A percentile compares a stretch with the other conserved stretches of the same genome.
These are phyloP conservation scores for Penicillium sp. DNA, from an alignment of 2,329 filamentous ascomycete genomes.

Conservation along the genomic window DNA sequence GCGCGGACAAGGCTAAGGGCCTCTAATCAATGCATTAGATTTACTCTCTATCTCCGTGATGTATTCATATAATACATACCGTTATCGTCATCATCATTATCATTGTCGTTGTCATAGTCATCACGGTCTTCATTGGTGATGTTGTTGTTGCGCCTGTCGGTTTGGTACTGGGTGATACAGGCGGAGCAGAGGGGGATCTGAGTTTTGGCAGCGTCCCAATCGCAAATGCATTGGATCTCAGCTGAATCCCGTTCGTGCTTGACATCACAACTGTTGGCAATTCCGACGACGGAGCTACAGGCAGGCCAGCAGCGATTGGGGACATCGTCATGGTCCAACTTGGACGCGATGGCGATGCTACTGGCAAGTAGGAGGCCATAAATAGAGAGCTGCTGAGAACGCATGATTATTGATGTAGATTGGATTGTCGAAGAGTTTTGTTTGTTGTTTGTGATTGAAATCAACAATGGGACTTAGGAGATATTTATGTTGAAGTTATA, in stretches of 20 bases:
- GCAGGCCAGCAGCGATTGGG: slow-evolving; percentile 28
- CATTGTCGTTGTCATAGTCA: slow-evolving; percentile 17
- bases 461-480: background rate
- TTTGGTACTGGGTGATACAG: slow-evolving; percentile 29
- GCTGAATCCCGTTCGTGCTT: slow-evolving; percentile 23
- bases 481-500: slow-evolving; percentile 12
- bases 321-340: slow-evolving; percentile 30
- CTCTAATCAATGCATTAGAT: slow-evolving; percentile 20
- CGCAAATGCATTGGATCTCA: slow-evolving; percentile 30
- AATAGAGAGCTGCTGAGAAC: slow-evolving; percentile 21
- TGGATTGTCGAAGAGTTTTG: background rate
- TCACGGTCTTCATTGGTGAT: slow-evolving; percentile 12
- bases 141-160: slow-evolving; percentile 9
- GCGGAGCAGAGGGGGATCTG: slow-evolving; percentile 33
- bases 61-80: slow-evolving; percentile 17
- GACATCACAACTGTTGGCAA: slow-evolving; percentile 25
- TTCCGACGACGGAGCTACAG: slow-evolving; percentile 26
- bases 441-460: background rate
- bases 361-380: slow-evolving; percentile 25
- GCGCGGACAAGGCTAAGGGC: slow-evolving; percentile 32
- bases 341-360: slow-evolving; percentile 22
- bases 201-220: slow-evolving; percentile 26
- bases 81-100: slow-evolving; percentile 24
- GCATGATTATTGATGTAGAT: slow-evolving; percentile 19
- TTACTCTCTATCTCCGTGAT: background rate